Base-by-base conservation (phyloP, 192 early-diverging fungal species). In the Phycomyces nitens region DNA sequence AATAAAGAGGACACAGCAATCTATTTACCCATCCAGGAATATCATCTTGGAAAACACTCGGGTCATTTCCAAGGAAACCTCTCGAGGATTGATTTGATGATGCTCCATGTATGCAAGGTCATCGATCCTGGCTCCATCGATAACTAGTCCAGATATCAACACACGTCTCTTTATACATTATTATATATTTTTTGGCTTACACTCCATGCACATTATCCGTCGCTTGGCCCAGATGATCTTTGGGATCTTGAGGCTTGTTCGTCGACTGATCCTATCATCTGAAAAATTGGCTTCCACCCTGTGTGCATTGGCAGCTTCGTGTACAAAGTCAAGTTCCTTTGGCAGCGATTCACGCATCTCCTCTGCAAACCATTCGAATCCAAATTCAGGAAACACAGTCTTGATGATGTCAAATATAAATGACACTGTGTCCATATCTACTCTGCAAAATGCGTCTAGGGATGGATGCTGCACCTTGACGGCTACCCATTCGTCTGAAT, bases 391-490 rank as follows among this genome's bases (percentile, higher is more conserved):
- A 53, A 98, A 96, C 6, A 92, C 60, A 29, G 77, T 71, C 60
- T 90, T 88, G 40, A 92, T 75, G 44, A 81, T 63, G 18, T 74
- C 68, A 10, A 93, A 80, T 52, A 92, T 78, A 6, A 81, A 77
- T 1, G 80, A 77, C 0, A 89, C 85, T 0, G 91, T 88, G 10
- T 88, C 76, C 73, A 94, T 90, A 60, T 98, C 95, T 41, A 95
- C 83, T 16, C 79, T 76, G 53, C 88, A 84, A 71, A 90, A 89
- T 21, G 84, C 79, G 38, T 91, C 80, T 29, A 98, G 77, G 56
- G 82, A 82, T 0, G 92, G 90, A 56, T 98, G 95, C 71, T 98
- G 94, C 29, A 98, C 78, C 71, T 98, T 98, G 71, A 98, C 89
- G 0, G 95, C 95, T 5, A 98, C 94, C 68, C 68, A 69, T 12